phyloP scores from a whole-genome alignment of 768 basidiomycete species.

The Pleurotus sapidus region DNA sequence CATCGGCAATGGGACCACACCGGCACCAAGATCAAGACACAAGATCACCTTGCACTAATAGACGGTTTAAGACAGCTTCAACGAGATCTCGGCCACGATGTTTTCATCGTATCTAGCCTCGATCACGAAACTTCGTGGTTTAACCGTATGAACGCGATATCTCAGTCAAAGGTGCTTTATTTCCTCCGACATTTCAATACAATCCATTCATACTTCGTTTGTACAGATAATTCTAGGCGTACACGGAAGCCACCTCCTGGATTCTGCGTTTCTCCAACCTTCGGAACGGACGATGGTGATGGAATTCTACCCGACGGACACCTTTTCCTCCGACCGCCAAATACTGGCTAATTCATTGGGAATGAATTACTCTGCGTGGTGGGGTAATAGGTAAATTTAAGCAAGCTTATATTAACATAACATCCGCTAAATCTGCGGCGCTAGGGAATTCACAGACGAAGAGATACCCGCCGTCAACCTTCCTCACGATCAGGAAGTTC shows the following conservation, averaged over 20 bases:
- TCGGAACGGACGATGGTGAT: slow-evolving; percentile 60
- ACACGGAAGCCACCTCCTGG: slow-evolving; percentile 59
- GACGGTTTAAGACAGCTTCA: slow-evolving; percentile 51
- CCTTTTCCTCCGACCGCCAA: slow-evolving; percentile 63
- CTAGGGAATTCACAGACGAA: slow-evolving; percentile 32
- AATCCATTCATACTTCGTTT: slow-evolving; percentile 9
- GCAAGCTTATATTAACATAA: neutral
- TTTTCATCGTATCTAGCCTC: slow-evolving; percentile 49
- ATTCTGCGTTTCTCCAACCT: slow-evolving; percentile 68
- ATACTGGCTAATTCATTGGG: slow-evolving; percentile 51
- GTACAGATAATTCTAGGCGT: slow-evolving; percentile 59
- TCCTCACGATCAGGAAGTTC: slow-evolving; percentile 20
- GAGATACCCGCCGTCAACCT: slow-evolving; percentile 26
- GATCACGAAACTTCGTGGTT: slow-evolving; percentile 48
- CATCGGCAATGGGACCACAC: slow-evolving; percentile 21
- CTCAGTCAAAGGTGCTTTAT: slow-evolving; percentile 61
- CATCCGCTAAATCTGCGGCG: slow-evolving; percentile 3
- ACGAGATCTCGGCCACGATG: slow-evolving; percentile 49
- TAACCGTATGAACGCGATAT: slow-evolving; percentile 61
- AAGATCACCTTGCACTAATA: slow-evolving; percentile 62
- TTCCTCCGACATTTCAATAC: neutral
- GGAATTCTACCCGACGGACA: slow-evolving; percentile 73
- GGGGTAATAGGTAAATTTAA: slow-evolving; percentile 20
- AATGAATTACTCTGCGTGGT: slow-evolving; percentile 59
- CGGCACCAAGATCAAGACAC: slow-evolving; percentile 46